Evolutionary conservation across 2,329 filamentous ascomycete species (phyloP).

Genomic region (Huntiella bhutanensis): DNA sequence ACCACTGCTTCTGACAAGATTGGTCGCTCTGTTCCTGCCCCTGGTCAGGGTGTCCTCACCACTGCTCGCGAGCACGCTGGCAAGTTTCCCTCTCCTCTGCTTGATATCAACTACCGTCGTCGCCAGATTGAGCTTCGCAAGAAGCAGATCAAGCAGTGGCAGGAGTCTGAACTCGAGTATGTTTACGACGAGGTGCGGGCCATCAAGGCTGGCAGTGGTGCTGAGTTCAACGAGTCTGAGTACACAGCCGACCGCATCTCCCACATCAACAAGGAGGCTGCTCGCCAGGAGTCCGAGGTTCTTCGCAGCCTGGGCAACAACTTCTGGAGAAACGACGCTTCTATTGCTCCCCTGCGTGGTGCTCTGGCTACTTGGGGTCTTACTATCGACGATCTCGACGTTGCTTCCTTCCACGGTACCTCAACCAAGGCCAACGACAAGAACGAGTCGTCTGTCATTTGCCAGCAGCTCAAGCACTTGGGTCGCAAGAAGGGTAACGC

Average conservation of each 20-base stretch:
- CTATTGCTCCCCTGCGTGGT: conserved; percentile 87
- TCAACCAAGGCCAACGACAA: conserved; percentile 98
- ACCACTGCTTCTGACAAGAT: conserved; percentile 98
- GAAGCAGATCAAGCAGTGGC: conserved; percentile 90
- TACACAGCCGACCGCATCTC: conserved; percentile 69
- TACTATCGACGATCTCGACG: conserved; percentile 83
- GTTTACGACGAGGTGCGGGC: conserved; percentile 82
- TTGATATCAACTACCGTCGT: conserved; percentile 94
- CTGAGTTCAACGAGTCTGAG: conserved; percentile 60
- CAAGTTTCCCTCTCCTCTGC: conserved; percentile 84
- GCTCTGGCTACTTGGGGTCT: conserved; percentile 95
- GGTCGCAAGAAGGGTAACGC: conserved; percentile 94
- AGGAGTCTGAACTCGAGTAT: conserved; percentile 84
- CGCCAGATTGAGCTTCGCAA: conserved; percentile 87
- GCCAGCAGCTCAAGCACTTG: conserved; percentile 86
- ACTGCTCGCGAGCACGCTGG: conserved; percentile 78
- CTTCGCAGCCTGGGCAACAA: conserved; percentile 87
- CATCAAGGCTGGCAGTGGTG: conserved; percentile 58
- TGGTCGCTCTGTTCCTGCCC: conserved; percentile 87
- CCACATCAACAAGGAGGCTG: conserved; percentile 73
- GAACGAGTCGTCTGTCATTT: conserved; percentile 96
- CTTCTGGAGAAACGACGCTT: conserved; percentile 94
- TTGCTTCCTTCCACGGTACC: conserved; percentile 97
- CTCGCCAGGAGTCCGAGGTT: conserved; percentile 81
- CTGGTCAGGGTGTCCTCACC: conserved; percentile 90